Evolutionary conservation across 352 stramenopile genomes (phyloP).

Genomic region (Nothophytophthora sp.): DNA sequence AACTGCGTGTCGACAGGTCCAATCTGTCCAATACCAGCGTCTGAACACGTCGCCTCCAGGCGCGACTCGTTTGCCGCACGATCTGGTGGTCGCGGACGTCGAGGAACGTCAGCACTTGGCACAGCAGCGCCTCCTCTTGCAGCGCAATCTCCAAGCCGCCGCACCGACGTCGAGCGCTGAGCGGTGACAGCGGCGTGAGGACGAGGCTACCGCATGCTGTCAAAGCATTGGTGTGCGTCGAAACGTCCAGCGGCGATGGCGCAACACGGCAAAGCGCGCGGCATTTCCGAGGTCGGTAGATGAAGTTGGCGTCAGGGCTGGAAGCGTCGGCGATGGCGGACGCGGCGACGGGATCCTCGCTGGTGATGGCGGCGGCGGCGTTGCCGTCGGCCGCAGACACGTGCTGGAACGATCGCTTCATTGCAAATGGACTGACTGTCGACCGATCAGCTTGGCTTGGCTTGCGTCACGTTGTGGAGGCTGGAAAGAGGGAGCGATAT

Average conservation of each 20-base stretch:
- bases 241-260: conserved; percentile 11
- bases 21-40: conserved; percentile 68
- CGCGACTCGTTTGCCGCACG: conserved; percentile 50
- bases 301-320: conserved; percentile 16
- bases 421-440: conserved; percentile 25
- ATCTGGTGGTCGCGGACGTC: conserved; percentile 77
- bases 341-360: conserved; percentile 13
- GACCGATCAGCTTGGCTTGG: conserved; percentile 15
- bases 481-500: too few relatives aligned
- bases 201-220: conserved; percentile 6
- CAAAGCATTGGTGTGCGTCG: neutral
- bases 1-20: conserved; percentile 53
- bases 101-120: conserved; percentile 65
- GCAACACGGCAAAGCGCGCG: conserved; percentile 10
- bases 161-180: conserved; percentile 14
- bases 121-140: conserved; percentile 62
- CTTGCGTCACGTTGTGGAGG: too few relatives aligned
- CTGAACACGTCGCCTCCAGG: conserved; percentile 68
- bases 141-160: conserved; percentile 39
- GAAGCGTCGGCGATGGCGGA: conserved; percentile 7
- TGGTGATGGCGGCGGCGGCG: conserved; percentile 7
- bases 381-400: conserved; percentile 19
- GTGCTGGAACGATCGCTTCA: conserved; percentile 56
- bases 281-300: conserved; percentile 24
- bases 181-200: conserved; percentile 10